phyloP scores from a whole-genome alignment of 2,329 filamentous ascomycete genomes.

The Cordyceps farinosa region DNA sequence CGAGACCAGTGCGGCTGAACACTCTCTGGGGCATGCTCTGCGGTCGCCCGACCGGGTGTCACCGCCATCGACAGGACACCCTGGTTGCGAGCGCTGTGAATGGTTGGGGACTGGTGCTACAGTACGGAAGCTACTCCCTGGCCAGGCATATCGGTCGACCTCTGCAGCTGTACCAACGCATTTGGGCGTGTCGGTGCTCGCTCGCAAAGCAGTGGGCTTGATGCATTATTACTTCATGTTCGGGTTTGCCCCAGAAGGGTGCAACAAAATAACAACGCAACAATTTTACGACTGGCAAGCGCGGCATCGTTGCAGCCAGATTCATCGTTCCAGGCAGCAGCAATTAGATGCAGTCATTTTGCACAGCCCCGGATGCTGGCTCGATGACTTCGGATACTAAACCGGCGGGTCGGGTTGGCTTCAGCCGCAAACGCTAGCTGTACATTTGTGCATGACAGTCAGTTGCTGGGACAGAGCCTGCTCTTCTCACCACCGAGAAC shows the following conservation, averaged over 20 bases:
- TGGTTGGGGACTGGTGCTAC: no score
- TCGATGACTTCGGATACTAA: no score
- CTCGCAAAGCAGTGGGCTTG: no score
- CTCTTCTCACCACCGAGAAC: not conserved
- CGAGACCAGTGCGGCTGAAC: conserved; percentile 11
- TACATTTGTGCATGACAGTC: not conserved
- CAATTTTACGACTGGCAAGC: not conserved
- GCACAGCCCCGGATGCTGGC: no score
- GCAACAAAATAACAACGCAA: no score
- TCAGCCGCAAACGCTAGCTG: not conserved
- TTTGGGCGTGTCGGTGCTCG: no score
- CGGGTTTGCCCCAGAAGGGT: not conserved
- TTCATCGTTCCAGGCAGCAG: not conserved
- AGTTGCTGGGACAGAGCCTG: not conserved
- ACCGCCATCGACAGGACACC: not conserved
- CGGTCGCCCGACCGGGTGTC: not conserved
- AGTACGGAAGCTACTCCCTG: not conserved
- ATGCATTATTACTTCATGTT: no score
- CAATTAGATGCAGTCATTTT: not conserved
- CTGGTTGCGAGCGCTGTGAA: not conserved
- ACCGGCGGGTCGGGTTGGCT: not conserved
- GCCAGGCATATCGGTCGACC: not conserved
- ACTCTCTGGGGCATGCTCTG: not conserved
- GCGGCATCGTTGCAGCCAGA: not conserved
- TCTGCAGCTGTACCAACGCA: no score